Base-by-base conservation (phyloP, 257 asterid species). In the Anisodus tanguticus region DNA sequence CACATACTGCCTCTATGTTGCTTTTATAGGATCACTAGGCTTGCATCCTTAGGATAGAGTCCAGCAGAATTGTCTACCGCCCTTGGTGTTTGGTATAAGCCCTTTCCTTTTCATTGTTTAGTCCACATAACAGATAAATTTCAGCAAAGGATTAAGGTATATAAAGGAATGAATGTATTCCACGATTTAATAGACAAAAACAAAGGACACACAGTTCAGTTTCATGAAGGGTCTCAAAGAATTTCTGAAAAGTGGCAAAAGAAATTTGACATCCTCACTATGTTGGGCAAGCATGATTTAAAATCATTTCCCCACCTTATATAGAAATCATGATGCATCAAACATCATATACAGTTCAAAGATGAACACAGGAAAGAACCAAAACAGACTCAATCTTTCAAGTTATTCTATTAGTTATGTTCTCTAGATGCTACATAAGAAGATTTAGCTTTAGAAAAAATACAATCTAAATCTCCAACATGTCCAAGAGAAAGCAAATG, bases 221-320 rank as follows among this genome's bases (percentile, higher is more conserved):
- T 62, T 62, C 39, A 62, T 8, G 15, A 19, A 62, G 69, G 37
- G 22, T 62, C 39, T 9, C 69, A 62, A 62, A 19, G 69, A 62
- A 22, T 3, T 19, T 62, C 15, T 62, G 69, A 62, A 22, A 62
- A 62, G 13, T 62, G 39, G 69, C 39, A 19, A 62, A 26, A 4
- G 5, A 62, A 19, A 60, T 60, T 62, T 19, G 69, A 22, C 69
- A 9, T 62, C 39, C 39, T 62, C 19, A 19, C 41, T 47, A 19
- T 72, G 47, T 47, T 72, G 22, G 59, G 62, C n/a, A 74, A 74
- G 81, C 62, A 74, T 74, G 81, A 74, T 49, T 72, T 19, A 13
- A 22, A 74, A 74, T 74, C 81, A 51, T 51, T 22, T 74, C 81
- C 60, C 62, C 62, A 26, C 43, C 22, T 49, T 22, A 26, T 5